Evolutionary conservation across 1,284 basidiomycete genomes (phyloP).

Genomic region (Malassezia globosa): DNA sequence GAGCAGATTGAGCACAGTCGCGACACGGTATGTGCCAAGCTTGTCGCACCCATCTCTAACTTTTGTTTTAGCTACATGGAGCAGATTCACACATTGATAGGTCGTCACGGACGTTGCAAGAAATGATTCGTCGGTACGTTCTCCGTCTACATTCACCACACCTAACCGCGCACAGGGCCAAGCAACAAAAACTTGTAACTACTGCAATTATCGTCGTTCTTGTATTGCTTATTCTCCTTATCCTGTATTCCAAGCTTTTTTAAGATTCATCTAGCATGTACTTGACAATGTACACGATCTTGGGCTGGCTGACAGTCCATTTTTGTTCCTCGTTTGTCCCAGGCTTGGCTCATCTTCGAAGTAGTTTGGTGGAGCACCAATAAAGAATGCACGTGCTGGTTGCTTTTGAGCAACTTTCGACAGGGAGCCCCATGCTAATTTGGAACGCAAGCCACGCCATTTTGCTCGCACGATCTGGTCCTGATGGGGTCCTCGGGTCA

Average conservation of each 20-base stretch:
- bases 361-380: too few relatives aligned
- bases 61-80: slow-evolving; percentile 49
- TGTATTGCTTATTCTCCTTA: slow-evolving; percentile 44
- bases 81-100: slow-evolving; percentile 55
- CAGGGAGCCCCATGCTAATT: too few relatives aligned
- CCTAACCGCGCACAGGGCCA: slow-evolving; percentile 35
- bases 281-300: too few relatives aligned
- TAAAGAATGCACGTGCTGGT: too few relatives aligned
- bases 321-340: too few relatives aligned
- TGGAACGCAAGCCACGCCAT: too few relatives aligned
- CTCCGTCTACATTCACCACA: not conserved
- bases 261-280: too few relatives aligned
- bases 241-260: slow-evolving; percentile 42
- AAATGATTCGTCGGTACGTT: slow-evolving; percentile 56
- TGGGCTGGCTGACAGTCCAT: too few relatives aligned
- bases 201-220: slow-evolving; percentile 40
- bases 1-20: slow-evolving; percentile 91
- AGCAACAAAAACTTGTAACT: slow-evolving; percentile 44
- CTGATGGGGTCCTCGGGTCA: not conserved
- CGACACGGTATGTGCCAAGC: slow-evolving; percentile 63
- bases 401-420: too few relatives aligned
- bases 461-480: too few relatives aligned
- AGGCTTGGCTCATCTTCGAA: too few relatives aligned
- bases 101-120: slow-evolving; percentile 54
- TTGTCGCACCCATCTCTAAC: not conserved